These are phyloP conservation scores for Fusarium liriodendri DNA, from an alignment of 2,329 filamentous ascomycete species.

Conservation along the genomic window DNA sequence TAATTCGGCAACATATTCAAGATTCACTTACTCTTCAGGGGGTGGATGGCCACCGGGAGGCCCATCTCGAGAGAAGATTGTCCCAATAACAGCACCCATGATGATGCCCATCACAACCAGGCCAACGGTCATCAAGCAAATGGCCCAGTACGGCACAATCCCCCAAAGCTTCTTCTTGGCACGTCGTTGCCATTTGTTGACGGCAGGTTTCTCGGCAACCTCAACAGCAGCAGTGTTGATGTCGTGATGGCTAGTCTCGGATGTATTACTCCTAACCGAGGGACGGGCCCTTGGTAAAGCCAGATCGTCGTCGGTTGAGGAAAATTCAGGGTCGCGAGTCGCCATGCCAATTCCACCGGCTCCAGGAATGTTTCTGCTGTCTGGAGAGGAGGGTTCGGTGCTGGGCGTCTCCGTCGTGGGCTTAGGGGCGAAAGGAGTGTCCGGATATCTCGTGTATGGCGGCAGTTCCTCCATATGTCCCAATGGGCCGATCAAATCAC, in stretches of 20 bases:
- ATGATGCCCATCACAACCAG: slow-evolving; percentile 66
- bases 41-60: not conserved
- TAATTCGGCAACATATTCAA: not conserved
- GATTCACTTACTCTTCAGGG: slow-evolving; percentile 26
- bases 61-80: slow-evolving; percentile 48
- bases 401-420: slow-evolving; percentile 17
- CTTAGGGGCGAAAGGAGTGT: slow-evolving; percentile 67
- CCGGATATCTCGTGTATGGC: slow-evolving; percentile 90
- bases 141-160: slow-evolving; percentile 71
- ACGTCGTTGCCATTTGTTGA: slow-evolving; percentile 63
- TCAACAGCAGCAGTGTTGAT: slow-evolving; percentile 63
- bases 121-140: slow-evolving; percentile 61
- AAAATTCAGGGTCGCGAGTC: slow-evolving; percentile 71
- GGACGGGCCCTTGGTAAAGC: slow-evolving; percentile 62
- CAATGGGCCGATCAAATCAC: slow-evolving; percentile 86
- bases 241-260: slow-evolving; percentile 63
- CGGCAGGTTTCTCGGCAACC: slow-evolving; percentile 60
- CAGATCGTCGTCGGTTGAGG: slow-evolving; percentile 65
- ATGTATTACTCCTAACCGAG: slow-evolving; percentile 61
- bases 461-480: slow-evolving; percentile 92
- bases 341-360: slow-evolving; percentile 71
- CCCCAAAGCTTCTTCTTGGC: slow-evolving; percentile 68
- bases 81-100: slow-evolving; percentile 68
- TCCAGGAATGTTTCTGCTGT: slow-evolving; percentile 57
- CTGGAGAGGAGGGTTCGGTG: slow-evolving; percentile 21